These are phyloP conservation scores for Coffea canephora DNA, from an alignment of 257 asterid genomes.

Conservation along the genomic window DNA sequence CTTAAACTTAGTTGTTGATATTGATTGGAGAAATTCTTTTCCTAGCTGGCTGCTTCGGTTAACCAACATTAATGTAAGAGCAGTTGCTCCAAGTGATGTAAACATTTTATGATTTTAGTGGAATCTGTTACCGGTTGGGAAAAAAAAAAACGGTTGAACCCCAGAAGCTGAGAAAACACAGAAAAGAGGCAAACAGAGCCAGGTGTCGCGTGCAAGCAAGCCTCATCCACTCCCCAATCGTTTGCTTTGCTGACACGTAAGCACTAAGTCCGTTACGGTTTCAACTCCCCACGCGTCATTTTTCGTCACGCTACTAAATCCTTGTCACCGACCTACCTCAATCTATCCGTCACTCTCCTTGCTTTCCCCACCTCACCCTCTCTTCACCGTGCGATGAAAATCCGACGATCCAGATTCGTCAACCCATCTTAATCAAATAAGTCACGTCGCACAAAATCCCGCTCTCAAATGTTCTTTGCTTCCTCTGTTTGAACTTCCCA, in stretches of 20 bases:
- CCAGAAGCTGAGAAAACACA: background rate
- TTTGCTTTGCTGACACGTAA: slow-evolving; percentile 55
- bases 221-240: slow-evolving; percentile 23
- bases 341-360: background rate
- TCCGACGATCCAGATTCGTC: slow-evolving; percentile 31
- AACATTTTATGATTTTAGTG: too few species aligned
- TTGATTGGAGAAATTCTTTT: too few species aligned
- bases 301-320: slow-evolving; percentile 35
- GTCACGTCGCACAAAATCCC: slow-evolving; percentile 25
- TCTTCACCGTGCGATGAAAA: slow-evolving; percentile 29
- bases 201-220: slow-evolving; percentile 44
- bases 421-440: slow-evolving; percentile 18
- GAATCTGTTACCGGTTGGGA: too few species aligned
- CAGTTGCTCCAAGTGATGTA: too few species aligned
- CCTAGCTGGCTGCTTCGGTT: too few species aligned
- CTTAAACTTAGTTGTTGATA: too few species aligned
- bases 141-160: background rate
- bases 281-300: slow-evolving; percentile 25
- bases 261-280: slow-evolving; percentile 8
- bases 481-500: background rate
- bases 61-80: too few species aligned
- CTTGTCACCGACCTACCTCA: slow-evolving; percentile 27
- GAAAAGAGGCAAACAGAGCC: background rate
- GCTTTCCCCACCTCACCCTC: background rate
- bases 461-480: slow-evolving; percentile 22